phyloP scores from a whole-genome alignment of 2,329 filamentous ascomycete species.

The Thermomyces lanuginosus region DNA sequence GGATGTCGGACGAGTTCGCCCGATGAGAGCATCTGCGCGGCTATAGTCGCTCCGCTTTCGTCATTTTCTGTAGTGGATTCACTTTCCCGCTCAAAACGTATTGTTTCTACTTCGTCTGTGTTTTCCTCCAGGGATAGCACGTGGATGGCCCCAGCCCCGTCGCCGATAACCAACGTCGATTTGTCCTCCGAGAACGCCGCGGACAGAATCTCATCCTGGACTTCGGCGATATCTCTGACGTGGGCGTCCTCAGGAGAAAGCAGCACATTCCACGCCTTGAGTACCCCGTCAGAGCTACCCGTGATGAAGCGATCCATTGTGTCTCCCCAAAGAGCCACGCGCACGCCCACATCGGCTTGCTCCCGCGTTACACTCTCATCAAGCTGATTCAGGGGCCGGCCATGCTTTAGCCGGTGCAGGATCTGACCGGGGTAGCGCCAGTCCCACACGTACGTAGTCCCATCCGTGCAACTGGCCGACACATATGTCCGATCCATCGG shows the following conservation, averaged over 20 bases:
- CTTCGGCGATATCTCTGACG: slow-evolving; percentile 33
- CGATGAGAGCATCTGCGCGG: slow-evolving; percentile 13
- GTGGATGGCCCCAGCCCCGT: slow-evolving; percentile 39
- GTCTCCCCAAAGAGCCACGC: slow-evolving; percentile 41
- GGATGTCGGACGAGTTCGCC: slow-evolving; percentile 21
- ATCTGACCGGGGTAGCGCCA: slow-evolving; percentile 29
- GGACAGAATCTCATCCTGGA: slow-evolving; percentile 40
- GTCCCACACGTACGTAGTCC: slow-evolving; percentile 46
- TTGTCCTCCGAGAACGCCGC: slow-evolving; percentile 41
- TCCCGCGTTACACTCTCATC: slow-evolving; percentile 27
- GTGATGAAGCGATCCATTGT: slow-evolving; percentile 38
- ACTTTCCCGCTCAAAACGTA: slow-evolving; percentile 14
- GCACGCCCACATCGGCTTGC: slow-evolving; percentile 40
- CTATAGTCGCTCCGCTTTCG: slow-evolving; percentile 2
- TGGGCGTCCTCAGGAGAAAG: slow-evolving; percentile 35
- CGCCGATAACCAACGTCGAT: slow-evolving; percentile 40
- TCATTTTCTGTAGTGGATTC: slow-evolving; percentile 3
- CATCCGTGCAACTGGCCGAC: slow-evolving; percentile 44
- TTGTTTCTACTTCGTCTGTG: slow-evolving; percentile 9
- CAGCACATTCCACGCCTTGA: slow-evolving; percentile 45
- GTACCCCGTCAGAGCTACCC: slow-evolving; percentile 43
- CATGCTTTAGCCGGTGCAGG: slow-evolving; percentile 37
- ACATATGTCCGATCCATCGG: slow-evolving; percentile 32
- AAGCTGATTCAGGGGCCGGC: slow-evolving; percentile 33
- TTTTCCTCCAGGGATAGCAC: slow-evolving; percentile 28